Conservation (phyloP, 768 basidiomycete species). For the Auriscalpium microsporum region DNA sequence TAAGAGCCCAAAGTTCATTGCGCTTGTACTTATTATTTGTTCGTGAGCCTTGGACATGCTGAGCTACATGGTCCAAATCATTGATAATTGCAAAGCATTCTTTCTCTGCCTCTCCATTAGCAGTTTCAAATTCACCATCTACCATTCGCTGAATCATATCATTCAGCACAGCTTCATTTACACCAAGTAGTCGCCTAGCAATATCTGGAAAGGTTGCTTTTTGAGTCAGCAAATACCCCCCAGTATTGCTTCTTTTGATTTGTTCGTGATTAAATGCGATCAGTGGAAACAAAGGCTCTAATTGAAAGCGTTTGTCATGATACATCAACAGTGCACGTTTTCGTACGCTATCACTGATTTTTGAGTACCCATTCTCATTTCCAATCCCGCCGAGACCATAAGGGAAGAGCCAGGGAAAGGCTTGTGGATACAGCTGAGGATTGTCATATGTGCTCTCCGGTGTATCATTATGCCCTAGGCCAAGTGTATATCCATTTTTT, state of each 20-base stretch:
- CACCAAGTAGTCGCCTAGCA: neutral
- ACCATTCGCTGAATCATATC: neutral
- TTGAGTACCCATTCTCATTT: neutral
- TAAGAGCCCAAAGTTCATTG: constrained; percentile 15
- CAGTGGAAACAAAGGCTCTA: constrained; percentile 28
- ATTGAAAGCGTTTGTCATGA: constrained; percentile 33
- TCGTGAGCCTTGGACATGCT: constrained; percentile 11
- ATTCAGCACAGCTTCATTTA: constrained; percentile 2
- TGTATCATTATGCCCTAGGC: constrained; percentile 19
- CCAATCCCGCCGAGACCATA: constrained; percentile 32
- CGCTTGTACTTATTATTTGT: constrained; percentile 7
- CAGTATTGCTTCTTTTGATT: constrained; percentile 21
- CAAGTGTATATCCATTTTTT: constrained; percentile 18
- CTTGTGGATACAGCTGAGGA: constrained; percentile 26
- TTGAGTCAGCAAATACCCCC: constrained; percentile 18
- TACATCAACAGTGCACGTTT: constrained; percentile 25
- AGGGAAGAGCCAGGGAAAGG: constrained; percentile 36
- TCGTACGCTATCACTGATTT: constrained; percentile 23
- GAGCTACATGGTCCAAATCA: constrained; percentile 8
- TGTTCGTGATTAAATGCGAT: constrained; percentile 33
- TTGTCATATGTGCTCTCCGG: constrained; percentile 28
- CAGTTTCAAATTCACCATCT: neutral
- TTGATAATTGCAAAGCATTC: constrained; percentile 5
- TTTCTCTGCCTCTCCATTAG: constrained; percentile 6
- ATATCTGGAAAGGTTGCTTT: constrained; percentile 4